Evolutionary conservation across 2,329 filamentous ascomycete species (phyloP).

Genomic region (Didymella arachidicola): DNA sequence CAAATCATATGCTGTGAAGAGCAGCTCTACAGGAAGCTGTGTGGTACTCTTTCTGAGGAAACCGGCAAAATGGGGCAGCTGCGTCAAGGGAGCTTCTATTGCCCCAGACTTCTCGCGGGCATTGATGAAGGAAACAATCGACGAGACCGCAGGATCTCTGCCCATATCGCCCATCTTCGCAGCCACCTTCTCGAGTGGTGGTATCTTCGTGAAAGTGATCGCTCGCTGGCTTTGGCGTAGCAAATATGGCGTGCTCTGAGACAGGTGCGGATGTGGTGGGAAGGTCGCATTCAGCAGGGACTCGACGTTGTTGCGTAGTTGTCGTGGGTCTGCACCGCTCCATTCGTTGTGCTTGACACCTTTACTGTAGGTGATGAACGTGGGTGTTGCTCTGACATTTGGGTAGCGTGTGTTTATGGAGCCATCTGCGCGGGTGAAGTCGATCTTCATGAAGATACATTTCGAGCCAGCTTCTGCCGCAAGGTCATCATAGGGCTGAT

Average conservation of each 20-base stretch:
- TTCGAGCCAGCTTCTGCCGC: conserved; percentile 75
- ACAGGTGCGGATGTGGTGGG: conserved; percentile 77
- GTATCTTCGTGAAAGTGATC: conserved; percentile 79
- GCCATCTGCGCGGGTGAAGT: conserved; percentile 72
- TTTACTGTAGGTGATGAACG: conserved; percentile 83
- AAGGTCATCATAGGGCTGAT: conserved; percentile 81
- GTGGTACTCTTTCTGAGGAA: conserved; percentile 66
- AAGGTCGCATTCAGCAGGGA: conserved; percentile 78
- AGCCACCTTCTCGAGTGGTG: conserved; percentile 82
- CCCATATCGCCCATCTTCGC: conserved; percentile 75
- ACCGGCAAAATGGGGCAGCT: conserved; percentile 69
- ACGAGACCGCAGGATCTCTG: conserved; percentile 66
- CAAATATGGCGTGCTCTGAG: conserved; percentile 74
- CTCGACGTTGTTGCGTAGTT: conserved; percentile 74
- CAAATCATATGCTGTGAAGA: conserved; percentile 87
- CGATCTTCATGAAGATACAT: conserved; percentile 80
- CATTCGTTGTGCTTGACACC: conserved; percentile 81
- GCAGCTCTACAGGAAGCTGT: conserved; percentile 66
- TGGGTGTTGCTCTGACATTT: conserved; percentile 78
- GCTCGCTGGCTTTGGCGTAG: conserved; percentile 69
- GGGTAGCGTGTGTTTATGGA: conserved; percentile 67
- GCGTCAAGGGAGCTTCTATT: conserved; percentile 73
- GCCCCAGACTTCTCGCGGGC: conserved; percentile 64
- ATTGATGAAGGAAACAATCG: conserved; percentile 75
- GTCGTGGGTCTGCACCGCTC: conserved; percentile 75